These are phyloP conservation scores for Pterula multifida DNA, from an alignment of 1,284 basidiomycete genomes.

Conservation along the genomic window DNA sequence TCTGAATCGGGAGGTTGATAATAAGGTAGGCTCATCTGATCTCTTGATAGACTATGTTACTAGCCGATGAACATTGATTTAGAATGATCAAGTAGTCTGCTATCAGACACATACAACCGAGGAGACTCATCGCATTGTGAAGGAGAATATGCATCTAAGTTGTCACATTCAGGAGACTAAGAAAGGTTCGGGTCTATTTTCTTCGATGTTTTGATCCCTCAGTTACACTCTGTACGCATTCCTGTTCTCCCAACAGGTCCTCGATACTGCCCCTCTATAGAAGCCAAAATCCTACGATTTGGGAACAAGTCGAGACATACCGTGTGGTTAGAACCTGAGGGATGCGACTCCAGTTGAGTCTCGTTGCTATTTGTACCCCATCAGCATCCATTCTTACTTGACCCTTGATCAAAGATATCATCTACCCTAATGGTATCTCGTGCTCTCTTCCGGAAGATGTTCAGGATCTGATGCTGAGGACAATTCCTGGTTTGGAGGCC, in stretches of 20 bases:
- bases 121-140: constrained; percentile 62
- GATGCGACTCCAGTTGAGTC: constrained; percentile 63
- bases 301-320: constrained; percentile 59
- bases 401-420: constrained; percentile 37
- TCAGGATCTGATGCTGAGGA: constrained; percentile 71
- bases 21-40: constrained; percentile 27
- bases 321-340: constrained; percentile 88
- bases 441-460: constrained; percentile 78
- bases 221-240: too few species aligned
- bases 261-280: constrained; percentile 84
- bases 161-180: constrained; percentile 82
- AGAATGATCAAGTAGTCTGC: constrained; percentile 66
- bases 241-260: constrained; percentile 41
- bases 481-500: constrained; percentile 75
- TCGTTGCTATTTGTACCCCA: neutral
- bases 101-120: constrained; percentile 66
- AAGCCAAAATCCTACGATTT: constrained; percentile 78
- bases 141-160: constrained; percentile 62
- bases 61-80: neutral
- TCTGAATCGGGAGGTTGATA: constrained; percentile 34
- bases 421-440: constrained; percentile 86
- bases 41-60: neutral
- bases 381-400: constrained; percentile 2
- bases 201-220: neutral
- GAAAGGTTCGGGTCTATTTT: constrained; percentile 37